Evolutionary conservation across 352 stramenopile species (phyloP).

Genomic region (Phytophthora quininea): DNA sequence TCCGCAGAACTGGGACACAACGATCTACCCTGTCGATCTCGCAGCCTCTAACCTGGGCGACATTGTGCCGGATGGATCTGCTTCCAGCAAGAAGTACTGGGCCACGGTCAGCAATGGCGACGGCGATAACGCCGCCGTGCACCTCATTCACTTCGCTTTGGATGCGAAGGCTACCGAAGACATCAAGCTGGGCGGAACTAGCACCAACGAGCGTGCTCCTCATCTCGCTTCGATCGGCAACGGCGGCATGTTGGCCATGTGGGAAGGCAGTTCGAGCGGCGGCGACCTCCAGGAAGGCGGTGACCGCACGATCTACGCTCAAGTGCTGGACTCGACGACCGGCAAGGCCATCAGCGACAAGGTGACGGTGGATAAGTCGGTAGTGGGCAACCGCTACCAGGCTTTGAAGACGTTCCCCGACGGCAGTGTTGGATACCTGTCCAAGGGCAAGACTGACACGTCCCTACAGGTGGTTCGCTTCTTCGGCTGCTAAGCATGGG

Average conservation of each 20-base stretch:
- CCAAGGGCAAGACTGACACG: conserved; percentile 42
- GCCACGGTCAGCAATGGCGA: conserved; percentile 63
- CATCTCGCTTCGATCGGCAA: conserved; percentile 50
- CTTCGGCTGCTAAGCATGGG: conserved; percentile 34
- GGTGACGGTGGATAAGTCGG: conserved; percentile 29
- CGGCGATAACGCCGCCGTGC: conserved; percentile 52
- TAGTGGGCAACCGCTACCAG: conserved; percentile 59
- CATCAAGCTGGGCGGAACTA: conserved; percentile 54
- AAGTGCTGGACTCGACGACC: conserved; percentile 31
- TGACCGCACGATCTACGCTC: conserved; percentile 51
- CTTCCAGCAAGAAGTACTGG: conserved; percentile 57
- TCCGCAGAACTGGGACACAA: conserved; percentile 51
- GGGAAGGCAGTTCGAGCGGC: conserved; percentile 48
- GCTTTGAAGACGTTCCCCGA: conserved; percentile 51
- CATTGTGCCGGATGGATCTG: conserved; percentile 42
- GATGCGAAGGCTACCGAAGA: conserved; percentile 50
- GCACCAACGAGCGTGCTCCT: conserved; percentile 57
- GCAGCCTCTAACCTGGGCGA: conserved; percentile 54
- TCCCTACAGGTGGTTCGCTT: conserved; percentile 53
- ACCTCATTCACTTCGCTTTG: conserved; percentile 65
- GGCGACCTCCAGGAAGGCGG: conserved; percentile 37
- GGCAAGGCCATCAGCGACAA: conserved; percentile 26
- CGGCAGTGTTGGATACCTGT: conserved; percentile 50
- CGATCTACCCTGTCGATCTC: conserved; percentile 65
- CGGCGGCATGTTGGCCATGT: conserved; percentile 50